Percentiles rank a stretch among this genome's conserved stretches.
These are phyloP conservation scores for Spirogloea muscicola DNA, from an alignment of 139 green algal species.

Conservation along the genomic window DNA sequence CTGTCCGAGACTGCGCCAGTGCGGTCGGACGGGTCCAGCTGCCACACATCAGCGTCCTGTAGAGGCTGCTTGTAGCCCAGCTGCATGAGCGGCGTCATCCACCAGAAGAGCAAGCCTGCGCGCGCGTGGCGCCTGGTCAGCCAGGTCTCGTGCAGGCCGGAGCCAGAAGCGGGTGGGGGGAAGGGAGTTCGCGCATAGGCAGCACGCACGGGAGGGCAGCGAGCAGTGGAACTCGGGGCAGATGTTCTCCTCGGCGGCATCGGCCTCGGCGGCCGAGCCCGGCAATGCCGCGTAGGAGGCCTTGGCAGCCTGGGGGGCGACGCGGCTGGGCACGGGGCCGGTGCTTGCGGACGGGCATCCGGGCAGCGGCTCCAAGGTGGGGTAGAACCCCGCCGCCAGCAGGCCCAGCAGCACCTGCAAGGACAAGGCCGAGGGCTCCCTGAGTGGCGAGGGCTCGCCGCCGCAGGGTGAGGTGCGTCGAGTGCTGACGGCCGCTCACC, in stretches of 20 bases:
- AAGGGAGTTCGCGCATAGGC: background rate
- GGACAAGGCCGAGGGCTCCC: no score
- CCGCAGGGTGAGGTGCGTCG: no score
- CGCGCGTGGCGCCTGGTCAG: no score
- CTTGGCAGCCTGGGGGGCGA: background rate
- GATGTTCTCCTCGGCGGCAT: background rate
- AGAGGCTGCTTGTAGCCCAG: constrained; percentile 7
- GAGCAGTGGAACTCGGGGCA: background rate
- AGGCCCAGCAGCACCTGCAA: constrained; percentile 10
- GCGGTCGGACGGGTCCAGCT: constrained; percentile 27
- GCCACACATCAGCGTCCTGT: constrained; percentile 36
- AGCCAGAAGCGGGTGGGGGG: background rate
- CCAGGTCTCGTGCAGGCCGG: no score
- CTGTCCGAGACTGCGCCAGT: constrained; percentile 7
- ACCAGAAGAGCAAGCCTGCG: constrained; percentile 37
- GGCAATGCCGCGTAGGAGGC: background rate
- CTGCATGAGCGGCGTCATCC: constrained; percentile 42
- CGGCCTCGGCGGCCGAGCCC: background rate
- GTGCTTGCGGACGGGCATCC: no score
- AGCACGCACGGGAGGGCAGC: background rate
- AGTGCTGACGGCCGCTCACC: no score
- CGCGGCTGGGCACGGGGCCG: no score
- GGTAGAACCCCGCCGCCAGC: constrained; percentile 13
- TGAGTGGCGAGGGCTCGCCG: no score
- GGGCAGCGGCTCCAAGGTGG: background rate